These are phyloP conservation scores for Eucalyptus tenuipes DNA, from an alignment of 345 rosid genomes.

Conservation along the genomic window DNA sequence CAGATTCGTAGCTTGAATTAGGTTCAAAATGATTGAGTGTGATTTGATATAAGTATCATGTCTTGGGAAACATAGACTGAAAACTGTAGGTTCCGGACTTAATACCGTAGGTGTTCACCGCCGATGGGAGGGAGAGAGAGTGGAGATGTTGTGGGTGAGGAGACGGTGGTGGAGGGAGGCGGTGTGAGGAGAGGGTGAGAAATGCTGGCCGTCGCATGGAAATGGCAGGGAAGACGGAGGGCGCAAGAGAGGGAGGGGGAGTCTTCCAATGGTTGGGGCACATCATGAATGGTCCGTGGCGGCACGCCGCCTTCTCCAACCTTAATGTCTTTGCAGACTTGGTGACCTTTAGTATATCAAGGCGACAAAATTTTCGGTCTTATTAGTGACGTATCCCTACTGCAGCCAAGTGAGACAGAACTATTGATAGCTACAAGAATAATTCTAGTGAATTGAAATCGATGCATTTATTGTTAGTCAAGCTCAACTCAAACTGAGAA, in stretches of 20 bases:
- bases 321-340: constrained; percentile 4
- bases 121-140: constrained; percentile 3
- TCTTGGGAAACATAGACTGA: not conserved
- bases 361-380: too few species aligned
- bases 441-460: not conserved
- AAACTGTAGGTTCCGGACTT: not conserved
- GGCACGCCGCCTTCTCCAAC: constrained; percentile 26
- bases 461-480: not conserved
- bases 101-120: not conserved
- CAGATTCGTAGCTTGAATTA: not conserved
- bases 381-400: too few species aligned
- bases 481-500: not conserved
- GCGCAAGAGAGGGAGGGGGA: constrained; percentile 26
- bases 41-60: not conserved
- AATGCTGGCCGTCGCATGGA: constrained; percentile 8
- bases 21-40: not conserved
- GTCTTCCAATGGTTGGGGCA: constrained; percentile 38
- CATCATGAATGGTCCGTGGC: constrained; percentile 40
- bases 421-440: too few species aligned
- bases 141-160: not conserved
- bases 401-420: too few species aligned
- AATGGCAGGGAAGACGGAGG: constrained; percentile 5
- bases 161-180: constrained; percentile 4
- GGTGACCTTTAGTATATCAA: too few species aligned
- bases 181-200: constrained; percentile 1